Base-by-base conservation (phyloP, 1,284 basidiomycete species). In the Lentinula novae-zelandiae region DNA sequence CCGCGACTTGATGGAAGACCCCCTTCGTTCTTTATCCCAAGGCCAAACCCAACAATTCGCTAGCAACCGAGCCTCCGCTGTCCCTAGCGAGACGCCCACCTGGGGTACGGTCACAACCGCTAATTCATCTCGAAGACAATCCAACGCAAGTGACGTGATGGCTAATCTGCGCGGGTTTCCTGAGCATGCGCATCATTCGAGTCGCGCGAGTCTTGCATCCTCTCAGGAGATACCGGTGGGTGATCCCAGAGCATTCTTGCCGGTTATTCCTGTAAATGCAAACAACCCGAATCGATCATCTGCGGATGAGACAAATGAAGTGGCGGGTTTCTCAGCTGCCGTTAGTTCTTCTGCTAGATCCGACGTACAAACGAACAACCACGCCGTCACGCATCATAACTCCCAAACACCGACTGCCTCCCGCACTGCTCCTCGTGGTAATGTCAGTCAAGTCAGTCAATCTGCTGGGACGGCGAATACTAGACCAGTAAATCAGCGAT, bases 1-100 rank as follows among this genome's bases (percentile, higher is more conserved):
- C 20, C 57, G 38, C 39, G 36, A 44, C n/a, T 53, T 58, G 50
- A 58, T 58, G 57, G 57, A 52, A 52, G 57, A 58, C 20, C 57
- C 57, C n/a, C 2, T 31, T 40, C 57, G 38, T 33, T 17, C 49
- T 4, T 7, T 31, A 3, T 10, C 27, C 8, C 46, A 51, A 15
- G 6, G n/a, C 15, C 40, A n/a, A 42, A n/a, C 40, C 12, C 40
- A 20, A 13, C 40, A 20, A 27, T 22, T 22, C 12, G 20, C 44
- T 46, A 20, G 22, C 44, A 17, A 12, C 42, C 49, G 57, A 33
- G 20, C 50, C 5, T 58, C 57, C 12, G 27, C 40, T 15, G 57
- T 44, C 44, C 22, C 49, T n/a, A 58, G n/a, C 22, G 57, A 58
- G n/a, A 38, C 49, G 2, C 34, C 34, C 4, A 58, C 38, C 13